These are phyloP conservation scores for Artomyces pyxidatus DNA, from an alignment of 768 basidiomycete species.

Conservation along the genomic window DNA sequence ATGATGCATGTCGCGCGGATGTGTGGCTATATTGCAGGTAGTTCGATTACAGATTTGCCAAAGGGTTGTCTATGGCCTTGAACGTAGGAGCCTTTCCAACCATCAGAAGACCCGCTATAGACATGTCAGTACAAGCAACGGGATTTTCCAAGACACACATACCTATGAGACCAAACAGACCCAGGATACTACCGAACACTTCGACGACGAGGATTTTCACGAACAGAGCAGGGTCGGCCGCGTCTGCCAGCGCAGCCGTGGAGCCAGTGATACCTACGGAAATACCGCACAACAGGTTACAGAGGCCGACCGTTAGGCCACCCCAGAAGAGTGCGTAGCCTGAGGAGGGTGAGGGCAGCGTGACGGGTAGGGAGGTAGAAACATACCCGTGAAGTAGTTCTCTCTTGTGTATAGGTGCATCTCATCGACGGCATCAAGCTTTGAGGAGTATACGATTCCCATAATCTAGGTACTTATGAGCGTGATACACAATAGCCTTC, in stretches of 20 bases:
- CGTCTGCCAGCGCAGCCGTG: constrained; percentile 91
- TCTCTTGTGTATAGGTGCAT: constrained; percentile 67
- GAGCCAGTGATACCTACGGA: constrained; percentile 94
- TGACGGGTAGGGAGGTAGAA: background rate
- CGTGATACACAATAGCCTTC: background rate
- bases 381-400: constrained; percentile 87
- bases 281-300: constrained; percentile 92
- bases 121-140: background rate
- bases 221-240: constrained; percentile 89
- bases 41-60: too few relatives aligned
- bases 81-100: constrained; percentile 60
- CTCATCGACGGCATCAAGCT: constrained; percentile 54
- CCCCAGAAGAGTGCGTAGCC: constrained; percentile 97
- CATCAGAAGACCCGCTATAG: constrained; percentile 74
- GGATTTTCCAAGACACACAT: constrained; percentile 26
- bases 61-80: too few relatives aligned
- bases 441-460: constrained; percentile 91
- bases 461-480: constrained; percentile 59
- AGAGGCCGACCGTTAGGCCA: constrained; percentile 86
- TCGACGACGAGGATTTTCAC: constrained; percentile 97
- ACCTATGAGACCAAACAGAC: constrained; percentile 92
- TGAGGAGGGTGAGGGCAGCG: constrained; percentile 21
- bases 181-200: constrained; percentile 87
- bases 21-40: too few relatives aligned
- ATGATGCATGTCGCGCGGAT: too few relatives aligned